Evolutionary conservation across 1,284 basidiomycete genomes (phyloP), one percentile per base, ranked within the genome.

Genomic region (Microbotryum saponariae): DNA sequence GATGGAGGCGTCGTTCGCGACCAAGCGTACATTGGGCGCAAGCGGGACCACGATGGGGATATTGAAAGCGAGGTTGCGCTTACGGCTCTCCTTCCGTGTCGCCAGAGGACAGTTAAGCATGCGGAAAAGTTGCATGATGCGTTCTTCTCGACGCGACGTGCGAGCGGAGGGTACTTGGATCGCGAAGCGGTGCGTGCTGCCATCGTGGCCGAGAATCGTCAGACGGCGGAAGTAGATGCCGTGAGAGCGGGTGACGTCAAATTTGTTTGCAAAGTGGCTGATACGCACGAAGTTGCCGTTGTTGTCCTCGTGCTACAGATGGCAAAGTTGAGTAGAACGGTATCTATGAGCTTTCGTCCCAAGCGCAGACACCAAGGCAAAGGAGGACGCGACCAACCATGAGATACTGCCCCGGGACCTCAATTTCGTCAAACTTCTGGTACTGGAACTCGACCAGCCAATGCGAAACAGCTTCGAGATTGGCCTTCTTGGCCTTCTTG

Each of bases 381-480:
- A 49, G 44, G 23, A 20, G 33, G 6, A 10, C 31, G 42, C 21
- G 4, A 69, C 81, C 69, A 63, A 89, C 91, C 82, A 94, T 89
- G 0, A 93, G 88, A 73, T 99, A 99, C 77, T 99, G 96, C 10
- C 96, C 96, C 23, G 96, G 96, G 59, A 99, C 85, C 75, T 99
- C 96, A 56, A 99, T 91, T 70, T 98, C 96, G 71, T 98, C 96
- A 61, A 97, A 93, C 76, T 94, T 97, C 73, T 87, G 87, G 76
- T 97, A 93, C 72, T 98, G 94, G 81, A 98, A 99, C 76, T 98
- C 94, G 14, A 91, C 89, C 67, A 98, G 80, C 78, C 92, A 97
- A 77, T 96, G 92, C 68, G 90, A 93, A 53, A 91, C 80, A 62
- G 87, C 81, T 69, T 97, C 93, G 57, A 99, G 79, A n/a, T 90